Evolutionary conservation across 345 rosid species (phyloP), one percentile per base, ranked within the genome.

Genomic region (Xanthoceras sorbifolium): DNA sequence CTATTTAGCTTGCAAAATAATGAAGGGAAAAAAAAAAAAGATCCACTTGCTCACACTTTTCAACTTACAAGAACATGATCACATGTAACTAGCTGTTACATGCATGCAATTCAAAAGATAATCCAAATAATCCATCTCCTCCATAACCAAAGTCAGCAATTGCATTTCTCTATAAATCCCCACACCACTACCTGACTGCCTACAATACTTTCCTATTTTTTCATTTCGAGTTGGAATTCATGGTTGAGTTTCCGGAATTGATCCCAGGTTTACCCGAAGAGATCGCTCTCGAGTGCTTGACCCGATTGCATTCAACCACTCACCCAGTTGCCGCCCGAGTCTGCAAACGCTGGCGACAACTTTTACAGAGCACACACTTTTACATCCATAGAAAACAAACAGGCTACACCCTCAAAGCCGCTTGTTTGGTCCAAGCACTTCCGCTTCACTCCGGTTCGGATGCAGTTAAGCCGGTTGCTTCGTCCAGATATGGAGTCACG

Each of bases 231-330:
- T 1, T 36, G 5, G 3, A 36, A 48, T 4, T 9, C 55, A 79
- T 42, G 76, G 67, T 62, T 60, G 46, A 14, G 44, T 11, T 72
- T 15, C 3, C 22, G 0, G 86, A 84, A 71, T 55, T 88, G 74
- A 72, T 88, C 8, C 87, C 87, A 0, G 82, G 80, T 48, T 52
- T 88, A 9, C 91, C 91, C 0, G 87, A 86, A 67, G 89, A 88
- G 23, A 46, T 86, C 28, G 86, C 77, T 7, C 71, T 88, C 15
- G 88, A 88, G 31, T 88, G 89, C 74, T 68, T 88, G 18, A 55
- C 78, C 23, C 88, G 89, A 7, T 42, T 83, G 15, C 84, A 81
- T 26, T 80, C 82, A 81, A 20, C 86, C 9, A 57, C 85, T 52
- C 84, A 84, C 77, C 63, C 44, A 54, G 81, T 79, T 3, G 84